Base-by-base conservation (phyloP, 371 early-diverging fungal species). In the Circinella minor region DNA sequence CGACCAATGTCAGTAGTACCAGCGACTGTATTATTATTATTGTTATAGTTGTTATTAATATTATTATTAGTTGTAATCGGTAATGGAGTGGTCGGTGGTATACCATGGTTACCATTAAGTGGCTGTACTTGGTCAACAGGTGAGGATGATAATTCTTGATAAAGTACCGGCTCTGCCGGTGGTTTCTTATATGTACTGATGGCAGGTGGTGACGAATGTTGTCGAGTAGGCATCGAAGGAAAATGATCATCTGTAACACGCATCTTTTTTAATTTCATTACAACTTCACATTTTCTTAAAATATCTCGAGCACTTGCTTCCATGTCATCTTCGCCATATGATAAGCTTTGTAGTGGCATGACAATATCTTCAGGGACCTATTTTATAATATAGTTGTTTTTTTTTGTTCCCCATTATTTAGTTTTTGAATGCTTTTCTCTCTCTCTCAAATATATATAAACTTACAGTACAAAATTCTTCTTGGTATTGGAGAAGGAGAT, bases 391-490 rank as follows among this genome's bases (percentile, higher is more conserved):
- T 27, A 27, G 27, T 27, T 27, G 27, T 27, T 27, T 27, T 27
- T 27, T 27, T 27, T 27, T 27, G 27, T 27, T 27, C 27, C 27
- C 27, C 27, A 27, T 27, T 27, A 27, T 27, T 27, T 27, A 27
- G 27, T 27, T 27, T 27, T 27, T 27, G 27, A 27, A 2, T 27
- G 27, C 0, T 27, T 27, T 9, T 47, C 9, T 47, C 47, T 15
- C 47, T 15, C 47, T 47, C 3, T 15, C 15, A 47, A 15, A 0
- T 47, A 15, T 47, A 47, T 11, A 15, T 11, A 47, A 55, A 57
- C 57, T 34, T 57, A 91, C 89, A 67, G 88, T 83, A 77, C 94
- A 91, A 66, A 95, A 88, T 39, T 87, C 87, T 68, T 95, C 93
- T 61, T 93, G 93, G 67, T 89, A 81, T 51, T 86, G 78, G 72